Evolutionary conservation across 2,329 filamentous ascomycete genomes (phyloP).

Genomic region (Juglanconis oblonga): DNA sequence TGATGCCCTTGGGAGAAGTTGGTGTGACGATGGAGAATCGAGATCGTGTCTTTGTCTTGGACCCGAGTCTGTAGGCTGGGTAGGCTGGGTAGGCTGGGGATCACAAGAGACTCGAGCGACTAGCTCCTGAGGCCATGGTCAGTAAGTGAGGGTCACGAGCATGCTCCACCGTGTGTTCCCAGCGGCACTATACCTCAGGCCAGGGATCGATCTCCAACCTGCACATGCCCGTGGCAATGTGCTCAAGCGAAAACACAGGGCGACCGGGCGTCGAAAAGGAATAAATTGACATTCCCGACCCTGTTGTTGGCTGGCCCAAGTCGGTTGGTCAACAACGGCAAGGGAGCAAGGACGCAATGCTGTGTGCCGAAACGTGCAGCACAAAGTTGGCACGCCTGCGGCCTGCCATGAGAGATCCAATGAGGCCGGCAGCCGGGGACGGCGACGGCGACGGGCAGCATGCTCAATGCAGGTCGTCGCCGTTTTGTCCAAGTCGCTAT

Average conservation of each 20-base stretch:
- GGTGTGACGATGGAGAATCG: slow-evolving; percentile 8
- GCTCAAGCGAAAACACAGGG: not conserved
- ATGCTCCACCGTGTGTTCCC: not conserved
- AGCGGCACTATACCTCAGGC: not conserved
- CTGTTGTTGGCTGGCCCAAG: slow-evolving; percentile 26
- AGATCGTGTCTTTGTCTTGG: not conserved
- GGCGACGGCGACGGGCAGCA: slow-evolving; percentile 11
- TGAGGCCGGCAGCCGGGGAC: slow-evolving; percentile 5
- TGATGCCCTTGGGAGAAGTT: not conserved
- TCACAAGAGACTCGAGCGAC: no score
- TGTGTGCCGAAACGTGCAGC: slow-evolving; percentile 11
- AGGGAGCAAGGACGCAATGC: slow-evolving; percentile 11
- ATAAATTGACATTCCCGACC: slow-evolving; percentile 1
- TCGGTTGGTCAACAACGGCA: slow-evolving; percentile 23
- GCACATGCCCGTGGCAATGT: slow-evolving; percentile 3
- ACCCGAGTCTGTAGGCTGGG: no score
- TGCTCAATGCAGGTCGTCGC: not conserved
- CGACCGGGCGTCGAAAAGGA: not conserved
- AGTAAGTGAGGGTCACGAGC: not conserved
- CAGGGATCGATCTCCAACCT: not conserved
- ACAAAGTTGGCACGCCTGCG: slow-evolving; percentile 1
- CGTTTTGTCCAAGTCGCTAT: slow-evolving; percentile 1
- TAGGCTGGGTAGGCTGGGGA: no score
- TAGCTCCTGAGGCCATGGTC: not conserved
- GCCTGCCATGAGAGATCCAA: not conserved